These are phyloP conservation scores for Lobosporangium transversale DNA, from an alignment of 192 early-diverging fungal species.

Conservation along the genomic window DNA sequence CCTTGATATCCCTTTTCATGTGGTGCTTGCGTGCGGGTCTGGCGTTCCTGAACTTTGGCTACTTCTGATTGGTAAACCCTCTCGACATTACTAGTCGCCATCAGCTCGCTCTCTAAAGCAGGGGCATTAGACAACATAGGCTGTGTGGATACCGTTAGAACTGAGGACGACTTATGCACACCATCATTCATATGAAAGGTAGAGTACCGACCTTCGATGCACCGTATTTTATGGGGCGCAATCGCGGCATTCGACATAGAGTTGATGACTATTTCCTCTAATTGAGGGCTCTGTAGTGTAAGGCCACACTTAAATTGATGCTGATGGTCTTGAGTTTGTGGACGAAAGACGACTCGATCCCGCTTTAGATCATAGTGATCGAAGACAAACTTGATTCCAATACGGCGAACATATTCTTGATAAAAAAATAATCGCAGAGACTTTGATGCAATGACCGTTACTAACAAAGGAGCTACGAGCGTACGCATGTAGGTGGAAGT, in stretches of 20 bases:
- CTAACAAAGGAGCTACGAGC: slow-evolving; percentile 13
- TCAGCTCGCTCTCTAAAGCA: neutral
- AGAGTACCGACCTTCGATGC: slow-evolving; percentile 8
- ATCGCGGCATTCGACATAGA: neutral
- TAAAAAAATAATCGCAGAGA: slow-evolving; percentile 36
- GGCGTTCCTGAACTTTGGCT: neutral
- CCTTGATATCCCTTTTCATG: slow-evolving; percentile 33
- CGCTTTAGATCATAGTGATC: slow-evolving; percentile 38
- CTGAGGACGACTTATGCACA: neutral
- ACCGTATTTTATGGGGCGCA: neutral
- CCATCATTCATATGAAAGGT: slow-evolving; percentile 1
- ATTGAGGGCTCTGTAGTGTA: slow-evolving; percentile 35
- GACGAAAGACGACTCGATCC: slow-evolving; percentile 37
- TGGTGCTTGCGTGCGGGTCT: neutral
- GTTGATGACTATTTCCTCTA: slow-evolving; percentile 30
- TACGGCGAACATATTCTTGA: slow-evolving; percentile 44
- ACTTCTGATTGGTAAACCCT: neutral
- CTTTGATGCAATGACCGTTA: slow-evolving; percentile 28
- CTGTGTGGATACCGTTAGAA: neutral
- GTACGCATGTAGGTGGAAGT: slow-evolving; percentile 34
- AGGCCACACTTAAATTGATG: slow-evolving; percentile 33
- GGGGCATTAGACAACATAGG: neutral
- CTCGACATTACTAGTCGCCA: neutral
- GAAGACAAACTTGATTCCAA: slow-evolving; percentile 38
- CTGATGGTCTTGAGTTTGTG: slow-evolving; percentile 11